Evolutionary conservation across 805 yeast genomes (phyloP).

Genomic region (Cyberlindnera mississippiensis): DNA sequence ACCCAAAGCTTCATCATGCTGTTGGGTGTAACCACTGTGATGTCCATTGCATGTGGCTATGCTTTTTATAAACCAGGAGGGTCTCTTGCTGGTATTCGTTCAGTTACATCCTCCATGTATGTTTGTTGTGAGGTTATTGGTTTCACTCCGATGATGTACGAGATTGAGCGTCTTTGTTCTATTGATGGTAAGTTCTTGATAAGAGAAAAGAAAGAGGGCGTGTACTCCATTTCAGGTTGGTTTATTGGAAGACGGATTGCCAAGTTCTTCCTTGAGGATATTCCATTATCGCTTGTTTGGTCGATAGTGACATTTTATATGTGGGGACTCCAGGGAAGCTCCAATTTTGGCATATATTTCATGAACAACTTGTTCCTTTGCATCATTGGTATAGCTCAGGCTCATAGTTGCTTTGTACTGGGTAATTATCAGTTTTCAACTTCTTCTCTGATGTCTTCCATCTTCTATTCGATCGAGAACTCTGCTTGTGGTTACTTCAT

Average conservation of each 20-base stretch:
- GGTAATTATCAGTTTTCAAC: conserved; percentile 21
- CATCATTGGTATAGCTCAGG: conserved; percentile 51
- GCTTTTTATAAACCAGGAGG: conserved; percentile 62
- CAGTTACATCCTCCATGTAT: conserved; percentile 50
- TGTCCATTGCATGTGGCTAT: conserved; percentile 73
- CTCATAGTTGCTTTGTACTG: conserved; percentile 33
- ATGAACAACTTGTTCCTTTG: conserved; percentile 54
- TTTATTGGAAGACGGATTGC: conserved; percentile 48
- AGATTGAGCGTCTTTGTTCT: conserved; percentile 52
- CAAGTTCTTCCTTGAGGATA: conserved; percentile 64
- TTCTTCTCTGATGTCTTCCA: conserved; percentile 18
- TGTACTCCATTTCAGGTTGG: conserved; percentile 22
- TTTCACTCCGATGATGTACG: conserved; percentile 53
- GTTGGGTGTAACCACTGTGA: conserved; percentile 39
- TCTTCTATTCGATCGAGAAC: conserved; percentile 45
- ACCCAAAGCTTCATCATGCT: conserved; percentile 43
- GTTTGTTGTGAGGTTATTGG: conserved; percentile 50
- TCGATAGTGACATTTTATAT: conserved; percentile 66
- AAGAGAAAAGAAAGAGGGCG: conserved; percentile 31
- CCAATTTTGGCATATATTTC: conserved; percentile 58
- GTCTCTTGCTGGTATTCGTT: conserved; percentile 59
- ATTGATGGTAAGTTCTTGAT: conserved; percentile 53
- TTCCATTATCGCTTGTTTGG: conserved; percentile 56
- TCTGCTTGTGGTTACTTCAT: conserved; percentile 81
- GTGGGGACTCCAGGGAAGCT: conserved; percentile 60